Base-by-base conservation (phyloP, 2,329 filamentous ascomycete species). In the Fusarium verrucosum region DNA sequence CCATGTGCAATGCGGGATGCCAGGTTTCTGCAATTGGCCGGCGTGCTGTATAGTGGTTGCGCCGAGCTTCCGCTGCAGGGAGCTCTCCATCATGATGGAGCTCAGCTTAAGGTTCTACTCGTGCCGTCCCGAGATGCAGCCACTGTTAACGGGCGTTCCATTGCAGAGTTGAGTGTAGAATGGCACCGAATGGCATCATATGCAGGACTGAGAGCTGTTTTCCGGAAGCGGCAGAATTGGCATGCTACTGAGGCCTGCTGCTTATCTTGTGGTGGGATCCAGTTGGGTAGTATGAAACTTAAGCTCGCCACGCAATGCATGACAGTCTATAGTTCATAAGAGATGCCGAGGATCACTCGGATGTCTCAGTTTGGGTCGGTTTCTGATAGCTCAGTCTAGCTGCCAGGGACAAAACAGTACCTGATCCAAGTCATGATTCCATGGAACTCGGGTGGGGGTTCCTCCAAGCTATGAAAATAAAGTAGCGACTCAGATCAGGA, bases 191-290 rank as follows among this genome's bases (percentile, higher is more conserved):
- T 38, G 50, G 38, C 32, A 46, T 35, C 13, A 25, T 13, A 51
- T 30, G 49, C 28, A 56, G 41, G 46, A 56, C 50, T 38, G 40
- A 23, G 13, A 50, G 30, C 50, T 64, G 37, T 33, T 32, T 36
- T 38, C 62, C 38, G 45, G 22, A 55, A 50, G 3, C 44, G 58
- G 53, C 23, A 53, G 56, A 44, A 67, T 65, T 65, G 38, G 33
- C 46, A 50, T 62, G 23, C 36, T 17, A 20, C 30, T 58, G 65
- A 69, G 64, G 69, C 66, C 66, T 59, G 61, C 61, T 42, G 52
- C 50, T 55, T 57, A 50, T 49, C 41, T 45, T 25, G 51, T 44
- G 44, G 50, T 35, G 44, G 58, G 23, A 60, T 60, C 26, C 41
- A 57, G 42, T 41, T 49, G 40, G 33, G 55, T 33, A 14, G 16